Conservation (phyloP, 768 basidiomycete species). For the Mycena galopus region DNA sequence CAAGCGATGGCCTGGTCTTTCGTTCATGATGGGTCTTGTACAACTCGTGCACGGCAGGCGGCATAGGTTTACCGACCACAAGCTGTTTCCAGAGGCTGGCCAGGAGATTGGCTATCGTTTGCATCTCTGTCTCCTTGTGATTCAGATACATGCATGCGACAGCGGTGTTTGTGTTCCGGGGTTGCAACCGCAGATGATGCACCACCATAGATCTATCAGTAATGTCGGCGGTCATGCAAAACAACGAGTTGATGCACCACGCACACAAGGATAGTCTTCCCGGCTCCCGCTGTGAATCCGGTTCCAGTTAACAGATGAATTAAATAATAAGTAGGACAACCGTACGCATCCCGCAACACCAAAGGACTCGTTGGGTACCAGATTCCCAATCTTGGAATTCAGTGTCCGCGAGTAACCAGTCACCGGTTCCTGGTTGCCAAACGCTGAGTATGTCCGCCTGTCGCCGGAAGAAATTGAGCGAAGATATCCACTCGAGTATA, state of each 20-base stretch:
- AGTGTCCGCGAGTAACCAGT: background rate
- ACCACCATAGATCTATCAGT: constrained; percentile 7
- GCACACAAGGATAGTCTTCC: constrained; percentile 5
- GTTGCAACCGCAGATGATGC: constrained; percentile 1
- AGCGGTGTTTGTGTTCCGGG: background rate
- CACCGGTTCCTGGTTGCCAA: background rate
- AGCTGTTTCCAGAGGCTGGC: constrained; percentile 1
- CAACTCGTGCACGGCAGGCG: background rate
- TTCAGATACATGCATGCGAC: constrained; percentile 10
- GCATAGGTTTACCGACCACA: background rate
- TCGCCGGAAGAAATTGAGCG: constrained; percentile 14
- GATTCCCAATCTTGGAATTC: background rate
- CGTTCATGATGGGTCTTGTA: background rate
- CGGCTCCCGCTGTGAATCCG: constrained; percentile 2
- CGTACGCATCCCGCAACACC: constrained; percentile 6
- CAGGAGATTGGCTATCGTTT: background rate
- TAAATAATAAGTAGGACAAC: background rate
- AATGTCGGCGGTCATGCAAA: background rate
- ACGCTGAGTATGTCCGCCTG: background rate
- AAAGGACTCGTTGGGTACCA: background rate
- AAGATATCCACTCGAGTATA: background rate
- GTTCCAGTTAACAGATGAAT: background rate
- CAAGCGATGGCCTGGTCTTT: background rate
- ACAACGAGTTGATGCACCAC: background rate
- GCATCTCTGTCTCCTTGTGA: constrained; percentile 1